Evolutionary conservation across 2,329 filamentous ascomycete species (phyloP).

Genomic region (Ceratocystis colombiana): DNA sequence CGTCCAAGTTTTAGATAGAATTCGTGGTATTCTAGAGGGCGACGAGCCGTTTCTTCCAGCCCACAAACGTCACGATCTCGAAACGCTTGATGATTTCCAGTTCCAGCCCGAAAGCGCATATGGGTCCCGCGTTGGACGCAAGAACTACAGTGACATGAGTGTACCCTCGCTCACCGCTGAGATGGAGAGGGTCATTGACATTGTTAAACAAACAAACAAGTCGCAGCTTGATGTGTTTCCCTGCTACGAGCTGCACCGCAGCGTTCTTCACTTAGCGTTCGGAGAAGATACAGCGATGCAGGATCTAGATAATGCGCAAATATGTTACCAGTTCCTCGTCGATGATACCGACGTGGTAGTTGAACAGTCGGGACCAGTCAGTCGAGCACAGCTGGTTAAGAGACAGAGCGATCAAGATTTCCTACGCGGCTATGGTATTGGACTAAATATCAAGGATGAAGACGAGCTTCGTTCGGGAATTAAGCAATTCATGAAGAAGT

Average conservation of each 20-base stretch:
- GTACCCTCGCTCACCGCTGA: slow-evolving; percentile 2
- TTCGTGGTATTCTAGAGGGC: slow-evolving; percentile 23
- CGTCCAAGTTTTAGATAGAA: slow-evolving; percentile 16
- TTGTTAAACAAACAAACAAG: slow-evolving; percentile 19
- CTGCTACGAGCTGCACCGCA: slow-evolving; percentile 15
- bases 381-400: slow-evolving; percentile 3
- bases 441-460: slow-evolving; percentile 14
- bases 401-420: slow-evolving; percentile 20
- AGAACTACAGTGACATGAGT: neutral
- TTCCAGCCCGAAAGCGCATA: slow-evolving; percentile 21
- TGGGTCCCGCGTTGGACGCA: neutral
- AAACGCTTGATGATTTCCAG: slow-evolving; percentile 22
- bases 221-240: slow-evolving; percentile 6
- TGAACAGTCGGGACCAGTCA: neutral
- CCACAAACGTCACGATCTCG: slow-evolving; percentile 19
- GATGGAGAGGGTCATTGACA: slow-evolving; percentile 5
- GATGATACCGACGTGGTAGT: slow-evolving; percentile 15
- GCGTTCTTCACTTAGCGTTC: slow-evolving; percentile 12
- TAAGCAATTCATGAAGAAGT: slow-evolving; percentile 16
- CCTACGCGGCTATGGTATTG: slow-evolving; percentile 17
- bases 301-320: slow-evolving; percentile 19
- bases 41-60: slow-evolving; percentile 20
- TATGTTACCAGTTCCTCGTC: slow-evolving; percentile 23
- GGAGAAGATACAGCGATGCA: slow-evolving; percentile 14
- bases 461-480: slow-evolving; percentile 1